These are phyloP conservation scores for Lentinula sp. DNA, from an alignment of 768 basidiomycete genomes.

Conservation along the genomic window DNA sequence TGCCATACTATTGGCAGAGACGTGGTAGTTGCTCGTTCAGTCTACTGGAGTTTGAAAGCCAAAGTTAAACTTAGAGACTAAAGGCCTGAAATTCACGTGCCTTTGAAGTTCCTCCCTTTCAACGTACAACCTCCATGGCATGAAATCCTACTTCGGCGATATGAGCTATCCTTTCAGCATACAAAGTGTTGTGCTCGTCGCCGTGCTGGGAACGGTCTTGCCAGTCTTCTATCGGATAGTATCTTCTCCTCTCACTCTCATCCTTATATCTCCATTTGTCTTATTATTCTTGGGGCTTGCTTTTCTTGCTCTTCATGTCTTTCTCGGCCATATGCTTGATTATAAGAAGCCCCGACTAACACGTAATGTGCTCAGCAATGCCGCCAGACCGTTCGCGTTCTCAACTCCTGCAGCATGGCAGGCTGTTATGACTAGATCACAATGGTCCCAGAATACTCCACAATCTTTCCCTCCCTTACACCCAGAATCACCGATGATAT, in stretches of 20 bases:
- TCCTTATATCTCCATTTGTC: conserved; percentile 60
- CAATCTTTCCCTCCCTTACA: conserved; percentile 63
- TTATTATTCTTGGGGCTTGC: conserved; percentile 39
- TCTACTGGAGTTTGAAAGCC: neutral
- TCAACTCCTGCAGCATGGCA: conserved; percentile 95
- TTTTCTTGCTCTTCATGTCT: conserved; percentile 48
- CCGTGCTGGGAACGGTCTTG: conserved; percentile 48
- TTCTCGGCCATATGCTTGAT: conserved; percentile 57
- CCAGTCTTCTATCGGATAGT: conserved; percentile 50
- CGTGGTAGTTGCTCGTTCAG: neutral
- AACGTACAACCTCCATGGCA: neutral
- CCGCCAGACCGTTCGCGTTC: conserved; percentile 75
- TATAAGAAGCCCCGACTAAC: conserved; percentile 21
- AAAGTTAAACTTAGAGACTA: no score
- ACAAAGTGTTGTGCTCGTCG: conserved; percentile 50
- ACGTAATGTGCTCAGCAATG: conserved; percentile 37
- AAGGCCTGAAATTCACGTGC: neutral
- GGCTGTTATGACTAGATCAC: conserved; percentile 80
- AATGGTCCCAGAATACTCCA: conserved; percentile 76
- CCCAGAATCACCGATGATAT: conserved; percentile 59
- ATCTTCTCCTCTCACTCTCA: conserved; percentile 59
- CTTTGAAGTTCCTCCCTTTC: neutral
- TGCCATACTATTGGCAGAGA: neutral
- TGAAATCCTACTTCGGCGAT: neutral
- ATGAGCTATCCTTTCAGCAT: conserved; percentile 38